phyloP scores from a whole-genome alignment of 148 eudicot genomes.

The Vaccinium vitisidaea region DNA sequence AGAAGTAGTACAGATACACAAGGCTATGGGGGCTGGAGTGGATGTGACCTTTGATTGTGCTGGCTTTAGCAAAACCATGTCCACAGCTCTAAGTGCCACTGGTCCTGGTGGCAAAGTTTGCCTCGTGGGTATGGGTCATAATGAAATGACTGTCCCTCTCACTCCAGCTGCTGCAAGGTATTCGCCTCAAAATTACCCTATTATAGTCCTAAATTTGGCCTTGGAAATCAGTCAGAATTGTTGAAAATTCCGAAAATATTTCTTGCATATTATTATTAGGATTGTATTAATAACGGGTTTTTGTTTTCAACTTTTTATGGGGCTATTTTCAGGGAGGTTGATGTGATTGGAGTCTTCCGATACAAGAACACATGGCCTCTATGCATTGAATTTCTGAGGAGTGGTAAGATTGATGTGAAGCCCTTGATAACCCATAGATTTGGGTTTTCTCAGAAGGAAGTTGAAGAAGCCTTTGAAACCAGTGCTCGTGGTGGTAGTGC shows the following conservation, averaged over 20 bases:
- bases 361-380: conserved; percentile 95
- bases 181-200: neutral
- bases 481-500: conserved; percentile 83
- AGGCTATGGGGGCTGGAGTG: conserved; percentile 59
- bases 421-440: conserved; percentile 84
- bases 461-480: conserved; percentile 83
- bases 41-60: conserved; percentile 83
- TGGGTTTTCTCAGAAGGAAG: conserved; percentile 82
- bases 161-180: conserved; percentile 93
- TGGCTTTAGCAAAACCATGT: conserved; percentile 85
- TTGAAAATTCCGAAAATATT: neutral
- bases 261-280: neutral
- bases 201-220: neutral
- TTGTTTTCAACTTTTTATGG: neutral
- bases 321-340: conserved; percentile 63
- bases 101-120: conserved; percentile 84
- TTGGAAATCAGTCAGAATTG: neutral
- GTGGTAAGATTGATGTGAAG: conserved; percentile 88
- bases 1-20: conserved; percentile 54
- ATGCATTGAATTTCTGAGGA: conserved; percentile 70
- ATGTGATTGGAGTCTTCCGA: conserved; percentile 73
- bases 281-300: neutral
- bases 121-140: conserved; percentile 86
- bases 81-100: conserved; percentile 79
- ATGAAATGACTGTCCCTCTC: conserved; percentile 78